Evolutionary conservation across 1,284 basidiomycete species (phyloP), one percentile per base, ranked within the genome.

Genomic region (Ustilago tritici): DNA sequence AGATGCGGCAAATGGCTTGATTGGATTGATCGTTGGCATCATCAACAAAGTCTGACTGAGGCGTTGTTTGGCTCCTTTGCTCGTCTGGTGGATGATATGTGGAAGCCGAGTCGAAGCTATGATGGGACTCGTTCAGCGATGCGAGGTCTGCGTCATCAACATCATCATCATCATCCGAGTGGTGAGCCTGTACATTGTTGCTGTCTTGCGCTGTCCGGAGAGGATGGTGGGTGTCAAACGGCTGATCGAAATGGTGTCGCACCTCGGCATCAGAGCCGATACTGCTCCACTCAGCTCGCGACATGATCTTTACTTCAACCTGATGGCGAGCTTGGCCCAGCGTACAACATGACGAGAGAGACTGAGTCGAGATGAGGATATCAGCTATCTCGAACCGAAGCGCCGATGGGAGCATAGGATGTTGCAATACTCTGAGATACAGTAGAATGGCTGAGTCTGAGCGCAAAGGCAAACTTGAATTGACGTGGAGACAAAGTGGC

Each of bases 1-100:
- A 76, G 41, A 76, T 76, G 15, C 73, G 67, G n/a, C 73, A 76
- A 17, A 76, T 70, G 17, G 73, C 73, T 28, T 64, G 68, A 23
- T 76, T 58, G 2, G 61, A 36, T n/a, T 57, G 58, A 31, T 70
- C 47, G 2, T 70, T 54, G 23, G 40, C 15, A 50, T 73, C 70
- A 8, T 64, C 65, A 31, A 65, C n/a, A 17, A 32, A 61, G 28
- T 49, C 32, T 6, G 40, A 38, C 23, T 31, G 46, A 40, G 41
- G n/a, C 4, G 40, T 11, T 2, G 41, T 23, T 12, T 19, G 49
- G n/a, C 5, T 46, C 4, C 50, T 17, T 11, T 19, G 28, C 46
- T 47, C 57, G 28, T 55, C 47, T 50, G 32, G 50, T 6, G 36
- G 31, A 17, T 61, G 38, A 28, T 56, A 32, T 40, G 23, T 11